Evolutionary conservation across 495 filamentous ascomycete species (phyloP).

Genomic region (Acidomyces sp.): DNA sequence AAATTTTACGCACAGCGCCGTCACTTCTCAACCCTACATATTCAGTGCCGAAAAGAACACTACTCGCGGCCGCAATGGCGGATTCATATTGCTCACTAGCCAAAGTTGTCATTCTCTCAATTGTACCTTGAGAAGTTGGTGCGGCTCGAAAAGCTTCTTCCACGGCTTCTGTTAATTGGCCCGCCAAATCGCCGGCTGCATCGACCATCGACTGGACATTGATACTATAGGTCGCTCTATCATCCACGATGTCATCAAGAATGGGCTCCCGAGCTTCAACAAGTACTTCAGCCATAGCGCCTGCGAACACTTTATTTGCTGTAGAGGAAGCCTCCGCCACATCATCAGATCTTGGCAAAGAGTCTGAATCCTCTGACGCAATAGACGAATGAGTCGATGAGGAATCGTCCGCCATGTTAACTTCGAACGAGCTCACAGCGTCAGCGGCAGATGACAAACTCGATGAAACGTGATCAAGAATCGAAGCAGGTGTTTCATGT

Average conservation of each 20-base stretch:
- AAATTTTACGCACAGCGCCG: slow-evolving; percentile 43
- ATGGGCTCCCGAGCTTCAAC: slow-evolving; percentile 38
- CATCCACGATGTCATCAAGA: slow-evolving; percentile 42
- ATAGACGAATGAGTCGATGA: slow-evolving; percentile 14
- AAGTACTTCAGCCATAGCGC: slow-evolving; percentile 43
- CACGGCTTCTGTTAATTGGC: slow-evolving; percentile 40
- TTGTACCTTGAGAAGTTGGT: slow-evolving; percentile 32
- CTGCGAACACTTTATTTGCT: slow-evolving; percentile 39
- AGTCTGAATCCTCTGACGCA: slow-evolving; percentile 18
- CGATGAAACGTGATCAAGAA: too few relatives aligned
- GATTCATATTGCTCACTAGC: slow-evolving; percentile 44
- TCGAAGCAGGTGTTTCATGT: background rate
- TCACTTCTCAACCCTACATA: slow-evolving; percentile 37
- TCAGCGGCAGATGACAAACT: slow-evolving; percentile 22
- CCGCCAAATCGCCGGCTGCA: slow-evolving; percentile 38
- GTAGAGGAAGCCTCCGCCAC: slow-evolving; percentile 23
- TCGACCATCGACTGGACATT: slow-evolving; percentile 39
- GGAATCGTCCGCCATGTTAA: background rate
- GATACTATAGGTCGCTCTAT: slow-evolving; percentile 36
- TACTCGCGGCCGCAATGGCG: slow-evolving; percentile 45
- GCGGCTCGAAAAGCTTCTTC: slow-evolving; percentile 35
- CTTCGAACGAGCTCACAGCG: slow-evolving; percentile 1
- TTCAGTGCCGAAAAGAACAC: slow-evolving; percentile 43
- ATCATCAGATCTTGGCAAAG: slow-evolving; percentile 5
- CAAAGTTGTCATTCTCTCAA: slow-evolving; percentile 35